Conservation (phyloP, 257 asterid genomes). For the Fraxinus excelsior region DNA sequence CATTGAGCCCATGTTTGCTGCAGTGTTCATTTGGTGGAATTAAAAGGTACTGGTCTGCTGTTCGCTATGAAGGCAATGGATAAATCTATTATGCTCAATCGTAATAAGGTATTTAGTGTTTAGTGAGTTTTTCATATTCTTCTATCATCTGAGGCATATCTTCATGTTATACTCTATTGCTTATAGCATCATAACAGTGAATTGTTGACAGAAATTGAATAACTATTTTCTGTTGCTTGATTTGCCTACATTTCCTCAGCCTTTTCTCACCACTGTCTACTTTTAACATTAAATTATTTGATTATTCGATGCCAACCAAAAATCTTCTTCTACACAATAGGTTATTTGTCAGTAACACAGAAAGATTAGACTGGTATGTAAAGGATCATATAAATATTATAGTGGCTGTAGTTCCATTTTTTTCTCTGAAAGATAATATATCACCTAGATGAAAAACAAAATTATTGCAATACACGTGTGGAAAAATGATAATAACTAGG, state of each 20-base stretch:
- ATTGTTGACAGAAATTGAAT: background rate
- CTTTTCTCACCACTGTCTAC: background rate
- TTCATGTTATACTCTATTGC: background rate
- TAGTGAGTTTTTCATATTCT: background rate
- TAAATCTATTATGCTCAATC: slow-evolving; percentile 83
- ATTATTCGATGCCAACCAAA: background rate
- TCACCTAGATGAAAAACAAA: background rate
- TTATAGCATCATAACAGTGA: background rate
- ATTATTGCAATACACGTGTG: background rate
- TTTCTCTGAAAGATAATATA: background rate
- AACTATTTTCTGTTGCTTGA: background rate
- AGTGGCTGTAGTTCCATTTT: background rate
- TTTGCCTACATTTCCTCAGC: background rate
- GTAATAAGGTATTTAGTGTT: slow-evolving; percentile 70
- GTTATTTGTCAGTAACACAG: background rate
- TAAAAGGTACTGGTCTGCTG: slow-evolving; percentile 63
- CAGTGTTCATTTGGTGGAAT: slow-evolving; percentile 99
- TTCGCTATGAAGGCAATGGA: slow-evolving; percentile 99
- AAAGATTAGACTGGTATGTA: background rate
- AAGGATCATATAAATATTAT: background rate
- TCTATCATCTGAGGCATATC: slow-evolving; percentile 1
- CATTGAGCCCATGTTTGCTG: slow-evolving; percentile 26
- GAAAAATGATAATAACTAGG: background rate
- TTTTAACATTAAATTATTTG: background rate
- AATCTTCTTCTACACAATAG: background rate